Base-by-base conservation (phyloP, 2,329 filamentous ascomycete genomes). In the Phyllosticta citribraziliensis region DNA sequence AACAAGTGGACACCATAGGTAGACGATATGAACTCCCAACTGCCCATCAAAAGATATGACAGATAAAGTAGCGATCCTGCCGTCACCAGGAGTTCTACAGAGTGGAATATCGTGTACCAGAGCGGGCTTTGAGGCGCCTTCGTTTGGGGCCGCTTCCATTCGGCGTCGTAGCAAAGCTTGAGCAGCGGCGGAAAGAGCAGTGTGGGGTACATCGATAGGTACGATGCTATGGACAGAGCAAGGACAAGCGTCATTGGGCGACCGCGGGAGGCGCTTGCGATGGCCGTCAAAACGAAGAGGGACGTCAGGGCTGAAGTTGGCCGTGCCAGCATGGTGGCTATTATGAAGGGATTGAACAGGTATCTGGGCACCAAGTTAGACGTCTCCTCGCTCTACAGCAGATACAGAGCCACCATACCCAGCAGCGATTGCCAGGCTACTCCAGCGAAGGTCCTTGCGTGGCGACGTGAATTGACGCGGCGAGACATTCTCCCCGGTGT, bases 1-100 rank as follows among this genome's bases (percentile, higher is more conserved):
- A 94, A 85, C 47, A 99, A 82, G 68, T 96, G 92, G 55, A 96
- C 90, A 67, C 93, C 91, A 74, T 99, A 99, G 0, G 94, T 97
- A 20, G 91, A 91, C 8, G 82, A 76, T 20, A 97, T 75, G 70
- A 97, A 99, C 64, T 92, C 86, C 89, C 89, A 96, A 1, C 91
- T 95, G 33, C 81, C 86, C 1, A 88, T 89, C 51, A 96, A 77
- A 33, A 88, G 70, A 65, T 82, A 88, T 0, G 92, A 97, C 67
- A 90, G 81, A 56, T 77, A 78, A 19, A 97, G 80, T 14, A 97
- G 78, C 1, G 80, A 75, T 20, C 78, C 79, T n/a, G 88, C 69
- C 59, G 83, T 83, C 9, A 72, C 75, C 2, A 76, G 69, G 14
- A 90, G 80, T 24, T 83, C 76, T 11, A 73, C 68, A 1, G 84